These are phyloP conservation scores for Ricinus communis DNA, from an alignment of 345 rosid genomes.

Conservation along the genomic window DNA sequence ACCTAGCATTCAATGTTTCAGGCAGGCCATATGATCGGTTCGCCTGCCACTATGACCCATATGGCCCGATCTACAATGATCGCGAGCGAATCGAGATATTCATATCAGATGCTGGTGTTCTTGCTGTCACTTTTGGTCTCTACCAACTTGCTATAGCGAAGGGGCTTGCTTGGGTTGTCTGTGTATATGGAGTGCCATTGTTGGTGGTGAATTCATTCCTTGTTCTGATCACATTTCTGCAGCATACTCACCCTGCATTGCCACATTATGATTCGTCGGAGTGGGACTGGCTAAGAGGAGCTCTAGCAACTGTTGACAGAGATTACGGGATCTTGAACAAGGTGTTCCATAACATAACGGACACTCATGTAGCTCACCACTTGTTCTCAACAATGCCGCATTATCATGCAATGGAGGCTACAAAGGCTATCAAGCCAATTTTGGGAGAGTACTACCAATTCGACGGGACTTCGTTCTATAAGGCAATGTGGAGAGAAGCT, in stretches of 20 bases:
- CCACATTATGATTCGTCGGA: constrained; percentile 34
- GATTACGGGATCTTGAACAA: constrained; percentile 37
- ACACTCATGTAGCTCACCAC: constrained; percentile 40
- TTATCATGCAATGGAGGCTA: constrained; percentile 39
- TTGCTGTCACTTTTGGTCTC: constrained; percentile 24
- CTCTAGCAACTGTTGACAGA: constrained; percentile 33
- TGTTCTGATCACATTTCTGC: constrained; percentile 30
- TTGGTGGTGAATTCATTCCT: constrained; percentile 30
- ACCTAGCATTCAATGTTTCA: constrained; percentile 32
- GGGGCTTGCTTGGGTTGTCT: constrained; percentile 28
- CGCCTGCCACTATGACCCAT: constrained; percentile 34
- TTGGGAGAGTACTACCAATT: constrained; percentile 32
- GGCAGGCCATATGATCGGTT: constrained; percentile 35
- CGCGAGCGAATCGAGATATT: constrained; percentile 22
- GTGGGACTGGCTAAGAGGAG: constrained; percentile 41
- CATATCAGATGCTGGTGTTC: constrained; percentile 28
- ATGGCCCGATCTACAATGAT: constrained; percentile 26
- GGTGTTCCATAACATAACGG: constrained; percentile 38
- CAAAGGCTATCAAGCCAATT: constrained; percentile 26
- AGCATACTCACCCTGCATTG: constrained; percentile 35
- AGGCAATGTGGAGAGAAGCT: constrained; percentile 37
- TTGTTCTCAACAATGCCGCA: constrained; percentile 35
- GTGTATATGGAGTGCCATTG: constrained; percentile 30
- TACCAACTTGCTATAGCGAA: constrained; percentile 17
- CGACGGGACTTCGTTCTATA: constrained; percentile 25